phyloP scores from a whole-genome alignment of 176 grass and related monocot species.

The Musa itinerans region DNA sequence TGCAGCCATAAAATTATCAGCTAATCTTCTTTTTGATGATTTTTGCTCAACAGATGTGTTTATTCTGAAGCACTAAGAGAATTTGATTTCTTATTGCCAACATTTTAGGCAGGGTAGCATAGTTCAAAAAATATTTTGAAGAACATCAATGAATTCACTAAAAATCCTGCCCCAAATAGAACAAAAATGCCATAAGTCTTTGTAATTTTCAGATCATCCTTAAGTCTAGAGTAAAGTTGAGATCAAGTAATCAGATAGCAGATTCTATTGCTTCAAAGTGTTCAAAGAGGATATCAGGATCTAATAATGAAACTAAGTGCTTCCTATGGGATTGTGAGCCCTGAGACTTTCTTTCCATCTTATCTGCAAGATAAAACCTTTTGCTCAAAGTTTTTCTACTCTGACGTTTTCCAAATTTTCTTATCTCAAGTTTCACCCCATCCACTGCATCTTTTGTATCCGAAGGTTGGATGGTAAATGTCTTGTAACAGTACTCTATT shows the following conservation, averaged over 20 bases:
- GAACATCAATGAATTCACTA: background rate
- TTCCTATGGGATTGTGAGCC: background rate
- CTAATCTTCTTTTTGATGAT: background rate
- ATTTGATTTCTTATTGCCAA: background rate
- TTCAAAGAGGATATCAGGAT: background rate
- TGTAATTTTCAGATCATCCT: too few relatives aligned
- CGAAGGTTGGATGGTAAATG: background rate
- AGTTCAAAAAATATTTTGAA: background rate
- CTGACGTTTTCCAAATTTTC: background rate
- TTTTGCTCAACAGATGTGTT: background rate
- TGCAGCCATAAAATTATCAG: background rate
- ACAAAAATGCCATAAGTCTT: background rate
- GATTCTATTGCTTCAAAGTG: background rate
- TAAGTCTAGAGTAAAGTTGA: background rate
- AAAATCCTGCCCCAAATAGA: background rate
- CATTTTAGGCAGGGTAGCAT: background rate
- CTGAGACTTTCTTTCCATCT: background rate
- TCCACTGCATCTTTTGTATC: background rate
- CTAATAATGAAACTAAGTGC: background rate
- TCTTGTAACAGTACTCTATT: background rate
- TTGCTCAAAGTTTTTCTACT: background rate
- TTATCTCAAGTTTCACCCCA: too few relatives aligned
- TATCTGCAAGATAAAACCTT: background rate
- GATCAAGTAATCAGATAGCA: background rate
- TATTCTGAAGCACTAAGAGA: background rate